Conservation (phyloP, 202 grass and related monocot species). For the Bolboschoenoplectus hybrid region DNA sequence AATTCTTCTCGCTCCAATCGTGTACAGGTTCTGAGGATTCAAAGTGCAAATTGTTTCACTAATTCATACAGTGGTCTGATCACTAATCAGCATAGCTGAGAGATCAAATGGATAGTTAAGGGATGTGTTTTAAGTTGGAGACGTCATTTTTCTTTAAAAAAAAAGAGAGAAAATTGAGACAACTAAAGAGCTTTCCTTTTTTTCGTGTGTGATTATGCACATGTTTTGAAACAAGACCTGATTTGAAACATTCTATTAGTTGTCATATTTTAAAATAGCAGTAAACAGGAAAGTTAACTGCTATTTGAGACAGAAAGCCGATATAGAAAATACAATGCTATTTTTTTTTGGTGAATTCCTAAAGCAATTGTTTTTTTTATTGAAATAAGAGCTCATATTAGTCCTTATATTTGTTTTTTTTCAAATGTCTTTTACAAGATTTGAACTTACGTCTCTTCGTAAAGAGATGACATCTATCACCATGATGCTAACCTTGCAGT, state of each 20-base stretch:
- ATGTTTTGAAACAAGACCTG: too few relatives aligned
- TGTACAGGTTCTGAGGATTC: constrained; percentile 44
- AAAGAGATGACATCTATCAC: too few relatives aligned
- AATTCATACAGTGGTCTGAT: background rate
- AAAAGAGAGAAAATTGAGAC: background rate
- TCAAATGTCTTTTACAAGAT: too few relatives aligned
- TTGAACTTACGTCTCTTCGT: too few relatives aligned
- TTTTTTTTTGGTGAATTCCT: background rate
- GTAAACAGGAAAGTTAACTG: background rate
- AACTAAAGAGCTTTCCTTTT: background rate
- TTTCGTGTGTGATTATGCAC: background rate
- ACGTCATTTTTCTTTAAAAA: background rate
- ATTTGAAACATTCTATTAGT: too few relatives aligned
- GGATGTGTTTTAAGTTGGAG: background rate
- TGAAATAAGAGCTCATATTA: too few relatives aligned
- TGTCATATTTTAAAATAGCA: background rate
- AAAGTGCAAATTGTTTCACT: background rate
- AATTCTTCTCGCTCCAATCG: constrained; percentile 42
- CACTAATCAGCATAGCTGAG: background rate
- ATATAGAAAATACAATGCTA: background rate
- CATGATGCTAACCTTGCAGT: too few relatives aligned
- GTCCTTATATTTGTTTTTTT: too few relatives aligned
- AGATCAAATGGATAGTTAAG: background rate
- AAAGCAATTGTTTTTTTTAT: background rate
- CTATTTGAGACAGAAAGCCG: background rate